Evolutionary conservation across 768 basidiomycete genomes (phyloP).

Genomic region (Polyporus arcularius): DNA sequence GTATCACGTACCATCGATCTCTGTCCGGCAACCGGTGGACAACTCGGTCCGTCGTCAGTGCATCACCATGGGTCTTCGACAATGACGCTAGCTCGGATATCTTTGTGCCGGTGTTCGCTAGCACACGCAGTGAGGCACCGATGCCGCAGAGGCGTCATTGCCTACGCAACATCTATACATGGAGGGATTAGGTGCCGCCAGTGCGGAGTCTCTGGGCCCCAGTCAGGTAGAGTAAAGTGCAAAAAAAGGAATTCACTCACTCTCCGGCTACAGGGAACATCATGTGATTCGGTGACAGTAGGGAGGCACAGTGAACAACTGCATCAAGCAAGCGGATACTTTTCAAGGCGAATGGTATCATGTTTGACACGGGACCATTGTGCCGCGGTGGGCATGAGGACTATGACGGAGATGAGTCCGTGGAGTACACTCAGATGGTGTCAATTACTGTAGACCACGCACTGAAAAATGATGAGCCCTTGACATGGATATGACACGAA

Average conservation of each 20-base stretch:
- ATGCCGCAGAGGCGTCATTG: slow-evolving; percentile 6
- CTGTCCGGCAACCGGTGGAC: neutral
- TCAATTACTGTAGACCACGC: slow-evolving; percentile 43
- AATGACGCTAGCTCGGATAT: neutral
- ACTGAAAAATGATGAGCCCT: slow-evolving; percentile 24
- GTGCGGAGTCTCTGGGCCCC: neutral
- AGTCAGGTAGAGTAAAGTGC: neutral
- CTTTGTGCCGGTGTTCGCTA: neutral
- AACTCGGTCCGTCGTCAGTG: neutral
- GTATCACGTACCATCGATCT: neutral
- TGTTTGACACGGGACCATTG: slow-evolving; percentile 1
- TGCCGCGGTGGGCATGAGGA: neutral
- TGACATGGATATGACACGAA: neutral
- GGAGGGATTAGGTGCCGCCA: slow-evolving; percentile 5
- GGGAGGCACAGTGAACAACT: too few species aligned
- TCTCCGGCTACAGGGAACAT: too few species aligned
- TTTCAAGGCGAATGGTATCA: slow-evolving; percentile 3
- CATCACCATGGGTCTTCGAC: too few species aligned
- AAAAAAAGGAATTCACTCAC: neutral
- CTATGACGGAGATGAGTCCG: neutral
- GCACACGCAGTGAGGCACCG: neutral
- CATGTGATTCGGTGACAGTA: too few species aligned
- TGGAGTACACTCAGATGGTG: neutral
- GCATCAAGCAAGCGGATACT: neutral
- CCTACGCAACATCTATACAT: neutral